Evolutionary conservation across 257 asterid species (phyloP), one percentile per base, ranked within the genome.

Genomic region (Datura wrightii): DNA sequence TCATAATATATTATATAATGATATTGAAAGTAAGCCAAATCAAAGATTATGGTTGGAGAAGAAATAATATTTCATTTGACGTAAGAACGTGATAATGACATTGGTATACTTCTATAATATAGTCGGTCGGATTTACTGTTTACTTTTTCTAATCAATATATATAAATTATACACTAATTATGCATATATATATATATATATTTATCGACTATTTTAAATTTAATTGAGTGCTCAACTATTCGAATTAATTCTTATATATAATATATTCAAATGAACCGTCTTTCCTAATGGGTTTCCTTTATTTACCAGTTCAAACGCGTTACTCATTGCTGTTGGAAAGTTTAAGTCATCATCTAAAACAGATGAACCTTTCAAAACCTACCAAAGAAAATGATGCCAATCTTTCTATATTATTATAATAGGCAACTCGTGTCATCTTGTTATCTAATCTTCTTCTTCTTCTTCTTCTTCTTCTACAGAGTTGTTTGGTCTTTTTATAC

Each of bases 341-440:
- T 83, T 84, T 5, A 65, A 69, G 91, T 86, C 89, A 39, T 88
- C 83, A 85, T 89, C 69, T 82, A 84, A 85, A 83, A 85, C 84
- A 82, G 41, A 83, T 87, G 83, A 84, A 88, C 74, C 86, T 87
- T 89, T 89, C 96, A 85, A 88, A 59, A 91, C 94, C 92, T 90
- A 92, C 91, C 92, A 79, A 86, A n/a, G 93, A 92, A 90, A 91
- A 84, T 79, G 91, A 89, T 83, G 54, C 3, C 24, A 79, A 85
- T 10, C 8, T 39, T 13, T 37, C 8, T 56, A 71, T 54, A 54
- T 83, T 41, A 56, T 37, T 67, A 83, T 52, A 7, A 42, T 41
- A 59, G 2, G 16, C 44, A 2, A 31, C 46, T 53, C n/a, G 0
- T 82, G 0, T 13, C n/a, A 15, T 8, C 34, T 69, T 16, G 3